Conservation (phyloP, 2,329 filamentous ascomycete species). For the Bisporella sp. region DNA sequence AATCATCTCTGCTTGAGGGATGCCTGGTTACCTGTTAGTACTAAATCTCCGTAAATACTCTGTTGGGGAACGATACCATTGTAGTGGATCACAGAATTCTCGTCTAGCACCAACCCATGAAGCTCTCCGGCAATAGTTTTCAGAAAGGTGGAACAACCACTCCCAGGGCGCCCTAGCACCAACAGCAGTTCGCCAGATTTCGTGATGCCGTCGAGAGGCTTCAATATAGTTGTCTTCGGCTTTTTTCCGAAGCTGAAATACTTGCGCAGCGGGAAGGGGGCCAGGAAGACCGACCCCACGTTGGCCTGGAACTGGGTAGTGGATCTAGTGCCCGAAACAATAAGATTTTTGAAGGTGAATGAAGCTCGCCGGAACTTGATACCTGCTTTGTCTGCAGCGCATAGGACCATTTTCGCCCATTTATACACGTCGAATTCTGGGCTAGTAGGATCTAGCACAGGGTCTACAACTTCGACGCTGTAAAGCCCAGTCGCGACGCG, state of each 20-base stretch:
- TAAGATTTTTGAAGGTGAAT: neutral
- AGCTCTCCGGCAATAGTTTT: constrained; percentile 44
- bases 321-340: neutral
- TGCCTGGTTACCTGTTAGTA: too few relatives aligned
- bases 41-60: too few relatives aligned
- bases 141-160: constrained; percentile 53
- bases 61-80: too few relatives aligned
- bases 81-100: neutral
- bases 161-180: constrained; percentile 57
- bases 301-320: neutral
- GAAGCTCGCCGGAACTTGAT: neutral
- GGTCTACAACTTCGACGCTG: constrained; percentile 36
- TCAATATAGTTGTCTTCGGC: constrained; percentile 38
- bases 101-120: neutral
- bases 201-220: constrained; percentile 54
- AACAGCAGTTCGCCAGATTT: constrained; percentile 56
- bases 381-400: neutral
- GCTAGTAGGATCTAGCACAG: constrained; percentile 39
- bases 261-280: neutral
- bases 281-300: neutral
- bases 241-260: neutral
- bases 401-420: neutral
- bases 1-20: too few relatives aligned
- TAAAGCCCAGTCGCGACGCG: constrained; percentile 9
- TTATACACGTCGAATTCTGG: neutral